Percentiles rank a stretch among this genome's conserved stretches.
phyloP scores from a whole-genome alignment of 2,329 filamentous ascomycete species.

The Xylaria sp. region DNA sequence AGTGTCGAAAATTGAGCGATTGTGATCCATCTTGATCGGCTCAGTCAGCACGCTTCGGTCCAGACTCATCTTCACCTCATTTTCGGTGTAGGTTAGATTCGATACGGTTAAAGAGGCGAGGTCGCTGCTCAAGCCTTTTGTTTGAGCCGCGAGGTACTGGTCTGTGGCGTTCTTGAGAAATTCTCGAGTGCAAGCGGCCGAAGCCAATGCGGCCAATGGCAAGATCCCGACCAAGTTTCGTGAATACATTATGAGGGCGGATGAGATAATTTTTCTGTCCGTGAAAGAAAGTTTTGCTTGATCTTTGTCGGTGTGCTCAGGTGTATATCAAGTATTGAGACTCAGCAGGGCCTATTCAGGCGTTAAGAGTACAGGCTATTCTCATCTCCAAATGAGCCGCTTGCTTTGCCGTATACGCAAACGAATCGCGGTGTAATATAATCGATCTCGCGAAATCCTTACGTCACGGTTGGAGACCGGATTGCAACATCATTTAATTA shows the following conservation, averaged over 20 bases:
- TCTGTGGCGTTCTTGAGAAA: constrained; percentile 42
- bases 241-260: constrained; percentile 1
- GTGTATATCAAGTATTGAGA: background rate
- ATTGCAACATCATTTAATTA: constrained; percentile 23
- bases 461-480: constrained; percentile 27
- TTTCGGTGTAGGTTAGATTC: constrained; percentile 49
- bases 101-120: constrained; percentile 34
- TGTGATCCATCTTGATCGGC: constrained; percentile 50
- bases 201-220: constrained; percentile 12
- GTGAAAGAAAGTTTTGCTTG: background rate
- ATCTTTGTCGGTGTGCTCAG: no score
- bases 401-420: constrained; percentile 8
- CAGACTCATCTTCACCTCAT: constrained; percentile 45
- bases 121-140: constrained; percentile 35
- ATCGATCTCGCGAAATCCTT: background rate
- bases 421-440: constrained; percentile 3
- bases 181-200: constrained; percentile 35
- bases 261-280: background rate
- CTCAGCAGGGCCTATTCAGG: background rate
- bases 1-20: constrained; percentile 51
- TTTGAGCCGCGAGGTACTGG: constrained; percentile 44
- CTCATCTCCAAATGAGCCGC: constrained; percentile 18
- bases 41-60: constrained; percentile 45
- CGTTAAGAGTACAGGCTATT: constrained; percentile 22
- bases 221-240: background rate